Evolutionary conservation across 495 filamentous ascomycete genomes (phyloP).

Genomic region (Tuber microsphaerosporum): DNA sequence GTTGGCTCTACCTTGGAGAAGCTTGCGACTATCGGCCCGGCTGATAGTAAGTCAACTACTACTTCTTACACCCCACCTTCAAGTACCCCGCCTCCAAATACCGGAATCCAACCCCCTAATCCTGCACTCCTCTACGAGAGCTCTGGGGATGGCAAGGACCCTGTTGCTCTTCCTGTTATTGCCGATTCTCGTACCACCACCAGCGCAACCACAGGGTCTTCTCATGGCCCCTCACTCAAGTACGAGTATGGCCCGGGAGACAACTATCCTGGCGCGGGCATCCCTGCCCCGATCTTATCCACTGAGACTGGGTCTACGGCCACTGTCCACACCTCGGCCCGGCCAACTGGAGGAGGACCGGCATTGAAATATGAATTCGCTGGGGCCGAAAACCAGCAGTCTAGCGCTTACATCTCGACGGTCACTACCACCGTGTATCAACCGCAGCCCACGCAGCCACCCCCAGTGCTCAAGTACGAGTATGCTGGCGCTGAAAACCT

Average conservation of each 20-base stretch:
- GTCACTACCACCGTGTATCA: background rate
- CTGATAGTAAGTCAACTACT: background rate
- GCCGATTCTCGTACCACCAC: background rate
- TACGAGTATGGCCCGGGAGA: background rate
- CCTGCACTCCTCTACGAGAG: background rate
- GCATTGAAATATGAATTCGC: background rate
- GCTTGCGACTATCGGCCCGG: background rate
- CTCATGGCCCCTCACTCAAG: background rate
- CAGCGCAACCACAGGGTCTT: background rate
- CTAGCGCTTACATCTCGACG: background rate
- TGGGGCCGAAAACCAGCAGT: background rate
- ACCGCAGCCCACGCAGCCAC: background rate
- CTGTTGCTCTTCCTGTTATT: background rate
- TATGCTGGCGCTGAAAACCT: background rate
- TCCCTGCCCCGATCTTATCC: background rate
- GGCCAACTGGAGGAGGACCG: background rate
- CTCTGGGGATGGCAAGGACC: background rate
- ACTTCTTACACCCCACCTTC: background rate
- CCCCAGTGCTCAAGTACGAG: background rate
- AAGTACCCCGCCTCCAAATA: background rate
- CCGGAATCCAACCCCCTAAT: background rate
- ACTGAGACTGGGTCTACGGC: background rate
- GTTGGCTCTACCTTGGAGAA: background rate
- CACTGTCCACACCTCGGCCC: background rate
- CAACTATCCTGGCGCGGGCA: background rate